Base-by-base conservation (phyloP, 169 alveolate species). In the Plasmodium inui region DNA sequence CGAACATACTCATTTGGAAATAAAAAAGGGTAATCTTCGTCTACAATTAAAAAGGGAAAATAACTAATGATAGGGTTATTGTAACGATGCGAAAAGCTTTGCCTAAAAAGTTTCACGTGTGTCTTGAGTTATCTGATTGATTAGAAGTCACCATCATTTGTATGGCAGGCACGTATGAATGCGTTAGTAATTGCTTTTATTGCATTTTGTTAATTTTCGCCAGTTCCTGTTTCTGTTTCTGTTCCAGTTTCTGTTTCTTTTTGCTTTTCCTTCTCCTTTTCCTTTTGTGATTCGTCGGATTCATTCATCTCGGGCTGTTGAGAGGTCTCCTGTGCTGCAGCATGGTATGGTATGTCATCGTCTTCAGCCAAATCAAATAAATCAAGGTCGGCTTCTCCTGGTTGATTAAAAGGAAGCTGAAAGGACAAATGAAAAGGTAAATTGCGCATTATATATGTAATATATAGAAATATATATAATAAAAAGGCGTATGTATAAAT, bases 171-270 rank as follows among this genome's bases (percentile, higher is more conserved):
- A 22, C 73, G 44, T 41, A 30, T 32, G 70, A 39, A 32, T 5
- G 32, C 53, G 37, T 76, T 26, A 41, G 76, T 19, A 67, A 26
- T 67, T 67, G 8, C 76, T 26, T 67, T 67, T 67, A 67, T 67
- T 67, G 22, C 37, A 67, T 26, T 67, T 67, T 67, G 39, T 44
- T 79, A 79, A 79, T 79, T 79, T 79, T 79, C 84, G 39, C 44
- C 70, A 22, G 84, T 9, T 44, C 44, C 28, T 44, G 26, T 61
- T 28, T 79, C 50, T 44, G 19, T 10, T 30, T 34, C 12, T 22
- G 32, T 74, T 34, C 8, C 22, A 1, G 0, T 7, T 32, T 30
- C 67, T 74, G 41, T 41, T 79, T 10, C 30, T 26, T 67, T 67
- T 79, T n/a, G n/a, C n/a, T 22, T 74, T 74, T 34, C 8, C 22